Evolutionary conservation across 192 early-diverging fungal species (phyloP), one percentile per base, ranked within the genome.

Genomic region (Coemansia sp.): DNA sequence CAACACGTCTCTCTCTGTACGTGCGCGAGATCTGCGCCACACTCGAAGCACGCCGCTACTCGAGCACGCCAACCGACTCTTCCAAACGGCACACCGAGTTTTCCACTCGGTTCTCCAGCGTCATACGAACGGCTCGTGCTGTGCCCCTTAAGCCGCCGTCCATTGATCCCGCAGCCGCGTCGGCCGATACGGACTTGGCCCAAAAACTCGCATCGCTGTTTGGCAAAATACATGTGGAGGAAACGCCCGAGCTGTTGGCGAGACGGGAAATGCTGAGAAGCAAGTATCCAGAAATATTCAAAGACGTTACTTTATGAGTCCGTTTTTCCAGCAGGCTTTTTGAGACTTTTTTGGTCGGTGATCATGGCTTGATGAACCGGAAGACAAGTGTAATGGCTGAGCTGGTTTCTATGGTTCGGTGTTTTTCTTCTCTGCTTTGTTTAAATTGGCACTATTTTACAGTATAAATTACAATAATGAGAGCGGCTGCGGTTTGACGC

Each of bases 201-300:
- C 47, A 8, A 2, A 46, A 50, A 21, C 23, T 77, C 49, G 12
- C 28, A 2, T 20, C 23, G 25, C 52, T 77, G 11, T 71, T 77
- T 37, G 10, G 52, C 23, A 57, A 65, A 22, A 57, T 42, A 51
- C 57, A 52, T 19, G 62, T 71, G 9, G 37, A 51, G 2, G 62
- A 65, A 17, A 68, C 75, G 17, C 69, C 69, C 17, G 66, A 77
- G 34, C 62, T 77, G 3, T 38, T 77, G 1, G 61, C 71, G 38
- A 20, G 42, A 48, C 69, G 75, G 11, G 14, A 59, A 23, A 17
- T 54, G 62, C 34, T 77, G 38, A 60, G 75, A 21, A 47, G 31
- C 2, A 55, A 68, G 53, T 68, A 71, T 10, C 75, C 75, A 4
- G 69, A 67, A 22, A 34, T 77, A 47, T 71, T 77, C 34, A 57